Evolutionary conservation across 2,329 filamentous ascomycete species (phyloP), one percentile per base, ranked within the genome.

Genomic region (Aspergillus udagawae): DNA sequence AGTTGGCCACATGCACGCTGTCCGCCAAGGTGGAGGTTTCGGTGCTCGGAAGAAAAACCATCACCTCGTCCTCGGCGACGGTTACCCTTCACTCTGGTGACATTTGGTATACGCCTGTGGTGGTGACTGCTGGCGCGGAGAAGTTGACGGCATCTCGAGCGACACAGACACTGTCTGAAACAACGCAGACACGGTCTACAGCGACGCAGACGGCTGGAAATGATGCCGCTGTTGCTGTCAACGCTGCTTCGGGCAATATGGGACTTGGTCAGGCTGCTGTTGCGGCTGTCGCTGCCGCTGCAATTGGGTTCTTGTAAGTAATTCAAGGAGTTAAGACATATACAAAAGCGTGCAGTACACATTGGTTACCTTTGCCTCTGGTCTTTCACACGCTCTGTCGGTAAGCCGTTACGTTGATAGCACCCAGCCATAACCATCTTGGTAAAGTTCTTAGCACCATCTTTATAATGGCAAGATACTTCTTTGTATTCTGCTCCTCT

Each of bases 251-350:
- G 14, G 59, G 44, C 14, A 55, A 56, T 21, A 51, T 54, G 21
- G 57, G 52, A 20, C 44, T 61, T 23, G 52, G 52, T 12, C 50
- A 56, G 53, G 59, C 54, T 59, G 61, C 52, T 51, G 60, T 28
- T 62, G 68, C 29, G 67, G 73, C 51, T 72, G 71, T 47, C 71
- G 73, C 21, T 62, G 64, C 59, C 82, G 82, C 52, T n/a, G 52
- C 52, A 38, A 7, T 38, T 6, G 14, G 32, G 32, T 1, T 38
- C 8, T 38, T 7, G 5, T 38, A 38, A 12, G 4, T 35, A 14
- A 1, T 17, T 35, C 5, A 17, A 17, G 32, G 32, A 4, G 32
- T 38, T n/a, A 17, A 38, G 6, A 2, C 3, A 3, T 2, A 6
- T 35, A 3, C 32, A 38, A 35, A 35, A 17, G 5, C 3, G 1